Conservation (phyloP, 306 rosid genomes). For the Fragaria nilgerrensis region DNA sequence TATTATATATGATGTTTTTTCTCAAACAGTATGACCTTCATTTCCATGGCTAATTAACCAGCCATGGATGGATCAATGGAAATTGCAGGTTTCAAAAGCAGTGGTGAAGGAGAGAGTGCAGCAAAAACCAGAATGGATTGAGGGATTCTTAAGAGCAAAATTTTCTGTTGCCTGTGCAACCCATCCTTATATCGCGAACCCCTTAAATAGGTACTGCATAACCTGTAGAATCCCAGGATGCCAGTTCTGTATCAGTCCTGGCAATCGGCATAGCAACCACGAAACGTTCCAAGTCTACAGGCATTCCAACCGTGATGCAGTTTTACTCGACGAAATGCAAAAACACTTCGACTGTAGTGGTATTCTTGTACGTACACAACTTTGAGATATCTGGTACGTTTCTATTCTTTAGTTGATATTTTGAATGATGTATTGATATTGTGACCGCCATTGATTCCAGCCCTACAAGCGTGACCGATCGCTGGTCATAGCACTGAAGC, state of each 20-base stretch:
- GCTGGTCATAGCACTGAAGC: too few species aligned
- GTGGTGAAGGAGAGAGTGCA: background rate
- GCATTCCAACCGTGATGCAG: background rate
- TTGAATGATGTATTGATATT: too few species aligned
- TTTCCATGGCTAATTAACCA: background rate
- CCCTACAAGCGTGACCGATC: background rate
- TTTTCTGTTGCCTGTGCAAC: background rate
- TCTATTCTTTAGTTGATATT: background rate
- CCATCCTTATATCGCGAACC: background rate
- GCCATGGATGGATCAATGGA: background rate
- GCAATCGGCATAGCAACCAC: background rate
- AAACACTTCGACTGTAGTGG: background rate
- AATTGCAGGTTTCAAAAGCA: background rate
- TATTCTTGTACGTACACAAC: background rate
- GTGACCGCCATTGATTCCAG: background rate
- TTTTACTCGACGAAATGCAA: background rate
- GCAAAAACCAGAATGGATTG: background rate
- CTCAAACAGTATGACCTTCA: background rate
- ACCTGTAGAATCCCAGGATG: background rate
- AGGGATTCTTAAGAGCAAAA: background rate
- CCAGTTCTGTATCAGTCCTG: background rate
- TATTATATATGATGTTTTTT: too few species aligned
- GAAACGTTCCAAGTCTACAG: background rate
- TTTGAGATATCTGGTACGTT: background rate
- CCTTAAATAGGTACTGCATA: background rate